Conservation (phyloP, 306 rosid species). For the Arachis stenosperma region DNA sequence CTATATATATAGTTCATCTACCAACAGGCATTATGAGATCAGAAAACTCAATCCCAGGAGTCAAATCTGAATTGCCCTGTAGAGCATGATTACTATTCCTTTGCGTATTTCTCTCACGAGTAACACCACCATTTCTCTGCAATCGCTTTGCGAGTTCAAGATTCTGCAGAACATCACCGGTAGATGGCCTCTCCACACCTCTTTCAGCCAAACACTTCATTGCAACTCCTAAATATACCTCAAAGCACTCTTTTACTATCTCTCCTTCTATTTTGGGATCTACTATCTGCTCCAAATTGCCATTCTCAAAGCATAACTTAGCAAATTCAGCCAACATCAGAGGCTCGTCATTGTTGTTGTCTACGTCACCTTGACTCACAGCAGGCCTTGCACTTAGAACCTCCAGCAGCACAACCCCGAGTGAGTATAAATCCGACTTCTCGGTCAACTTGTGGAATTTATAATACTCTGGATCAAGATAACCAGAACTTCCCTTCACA, state of each 20-base stretch:
- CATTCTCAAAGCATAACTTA: slow-evolving; percentile 35
- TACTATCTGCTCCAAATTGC: slow-evolving; percentile 35
- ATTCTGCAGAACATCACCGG: slow-evolving; percentile 53
- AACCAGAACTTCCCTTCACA: slow-evolving; percentile 50
- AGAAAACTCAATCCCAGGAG: slow-evolving; percentile 54
- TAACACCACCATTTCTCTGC: slow-evolving; percentile 44
- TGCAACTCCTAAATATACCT: slow-evolving; percentile 44
- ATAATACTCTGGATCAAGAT: slow-evolving; percentile 49
- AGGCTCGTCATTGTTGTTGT: slow-evolving; percentile 36
- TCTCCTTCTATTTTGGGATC: slow-evolving; percentile 44
- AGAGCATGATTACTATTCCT: slow-evolving; percentile 10
- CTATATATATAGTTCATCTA: slow-evolving; percentile 24
- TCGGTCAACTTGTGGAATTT: slow-evolving; percentile 36
- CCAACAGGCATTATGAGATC: slow-evolving; percentile 45
- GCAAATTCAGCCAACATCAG: slow-evolving; percentile 51
- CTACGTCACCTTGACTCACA: slow-evolving; percentile 25
- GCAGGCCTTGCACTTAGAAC: slow-evolving; percentile 44
- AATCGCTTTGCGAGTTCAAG: slow-evolving; percentile 49
- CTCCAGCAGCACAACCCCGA: slow-evolving; percentile 53
- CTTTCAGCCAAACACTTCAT: slow-evolving; percentile 54
- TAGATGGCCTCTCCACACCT: slow-evolving; percentile 51
- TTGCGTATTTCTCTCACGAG: neutral
- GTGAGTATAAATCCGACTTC: slow-evolving; percentile 55
- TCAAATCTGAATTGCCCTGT: slow-evolving; percentile 43
- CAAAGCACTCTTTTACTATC: slow-evolving; percentile 44